phyloP scores from a whole-genome alignment of 192 early-diverging fungal genomes.

The Pecoramyces ruminantium region DNA sequence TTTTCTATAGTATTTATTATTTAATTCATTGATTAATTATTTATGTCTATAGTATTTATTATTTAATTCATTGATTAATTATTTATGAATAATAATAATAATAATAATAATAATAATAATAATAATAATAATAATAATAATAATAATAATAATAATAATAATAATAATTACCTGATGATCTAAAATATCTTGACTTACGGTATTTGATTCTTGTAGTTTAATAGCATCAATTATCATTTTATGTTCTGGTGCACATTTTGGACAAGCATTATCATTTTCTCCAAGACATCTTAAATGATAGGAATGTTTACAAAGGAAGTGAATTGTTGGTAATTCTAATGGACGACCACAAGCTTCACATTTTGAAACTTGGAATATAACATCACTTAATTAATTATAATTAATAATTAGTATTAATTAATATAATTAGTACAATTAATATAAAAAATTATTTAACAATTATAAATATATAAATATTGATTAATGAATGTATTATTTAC shows the following conservation, averaged over 20 bases:
- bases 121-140: neutral
- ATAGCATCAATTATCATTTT: conserved; percentile 66
- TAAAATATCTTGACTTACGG: conserved; percentile 64
- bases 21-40: too few species aligned
- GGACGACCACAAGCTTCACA: conserved; percentile 41
- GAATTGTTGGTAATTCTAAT: conserved; percentile 77
- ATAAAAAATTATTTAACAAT: conserved; percentile 11
- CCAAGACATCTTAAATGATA: conserved; percentile 77
- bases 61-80: too few species aligned
- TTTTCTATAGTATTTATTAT: too few species aligned
- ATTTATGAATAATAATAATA: neutral
- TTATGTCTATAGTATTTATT: too few species aligned
- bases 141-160: neutral
- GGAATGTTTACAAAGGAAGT: conserved; percentile 89
- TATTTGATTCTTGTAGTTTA: conserved; percentile 54
- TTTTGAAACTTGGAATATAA: conserved; percentile 6
- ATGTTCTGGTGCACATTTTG: conserved; percentile 72
- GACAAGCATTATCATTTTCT: conserved; percentile 40
- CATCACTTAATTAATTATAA: conserved; percentile 1
- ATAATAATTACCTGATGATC: conserved; percentile 36
- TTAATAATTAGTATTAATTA: too few species aligned
- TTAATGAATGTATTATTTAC: too few species aligned
- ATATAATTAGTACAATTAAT: too few species aligned
- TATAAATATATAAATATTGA: neutral
- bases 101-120: neutral